phyloP scores from a whole-genome alignment of 306 rosid genomes.

The Purshia tridentata region DNA sequence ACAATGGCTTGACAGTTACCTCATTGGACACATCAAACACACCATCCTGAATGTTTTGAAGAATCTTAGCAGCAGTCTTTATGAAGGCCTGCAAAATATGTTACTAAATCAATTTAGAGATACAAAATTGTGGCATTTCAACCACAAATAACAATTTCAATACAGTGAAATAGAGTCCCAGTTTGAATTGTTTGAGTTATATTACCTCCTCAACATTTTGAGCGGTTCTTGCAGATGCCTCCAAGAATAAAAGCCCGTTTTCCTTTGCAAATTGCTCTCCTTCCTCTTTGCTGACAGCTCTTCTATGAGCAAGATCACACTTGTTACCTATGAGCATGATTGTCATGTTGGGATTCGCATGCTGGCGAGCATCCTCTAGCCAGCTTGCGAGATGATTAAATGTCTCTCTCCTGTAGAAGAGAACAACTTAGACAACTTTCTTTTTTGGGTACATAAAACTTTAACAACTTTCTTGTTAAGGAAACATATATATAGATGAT shows the following conservation, averaged over 20 bases:
- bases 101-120: neutral
- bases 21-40: constrained; percentile 91
- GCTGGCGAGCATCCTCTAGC: constrained; percentile 99
- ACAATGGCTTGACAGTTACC: constrained; percentile 43
- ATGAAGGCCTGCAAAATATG: constrained; percentile 69
- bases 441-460: too few relatives aligned
- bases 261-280: constrained; percentile 97
- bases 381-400: constrained; percentile 83
- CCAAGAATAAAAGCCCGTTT: constrained; percentile 90
- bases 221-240: constrained; percentile 96
- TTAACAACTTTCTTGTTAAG: neutral
- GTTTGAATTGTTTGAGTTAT: constrained; percentile 11
- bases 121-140: neutral
- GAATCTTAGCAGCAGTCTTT: constrained; percentile 85
- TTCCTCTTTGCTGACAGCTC: constrained; percentile 96
- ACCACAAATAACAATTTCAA: neutral
- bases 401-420: constrained; percentile 81
- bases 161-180: neutral
- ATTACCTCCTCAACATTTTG: constrained; percentile 96
- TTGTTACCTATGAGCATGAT: constrained; percentile 93
- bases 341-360: constrained; percentile 94
- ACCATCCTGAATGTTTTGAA: constrained; percentile 88
- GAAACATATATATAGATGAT: constrained; percentile 3
- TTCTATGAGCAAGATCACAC: constrained; percentile 82
- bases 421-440: neutral